These are phyloP conservation scores for Ajuga reptans DNA, from an alignment of 305 asterid species.

Conservation along the genomic window DNA sequence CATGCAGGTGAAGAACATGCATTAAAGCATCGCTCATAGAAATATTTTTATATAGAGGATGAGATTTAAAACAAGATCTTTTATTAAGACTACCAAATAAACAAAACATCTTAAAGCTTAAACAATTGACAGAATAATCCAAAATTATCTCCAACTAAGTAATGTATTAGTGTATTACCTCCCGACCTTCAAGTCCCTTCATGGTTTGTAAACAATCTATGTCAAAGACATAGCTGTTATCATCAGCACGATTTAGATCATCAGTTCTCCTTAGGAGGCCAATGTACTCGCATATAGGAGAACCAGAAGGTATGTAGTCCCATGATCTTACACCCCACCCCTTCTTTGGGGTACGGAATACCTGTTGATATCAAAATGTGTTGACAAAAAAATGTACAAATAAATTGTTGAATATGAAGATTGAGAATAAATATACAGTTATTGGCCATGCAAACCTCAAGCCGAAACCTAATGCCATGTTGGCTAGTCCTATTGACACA, in stretches of 20 bases:
- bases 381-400: neutral
- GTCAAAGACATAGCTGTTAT: slow-evolving; percentile 66
- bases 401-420: neutral
- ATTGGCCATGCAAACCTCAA: slow-evolving; percentile 47
- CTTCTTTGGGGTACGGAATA: slow-evolving; percentile 69
- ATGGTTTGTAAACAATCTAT: slow-evolving; percentile 86
- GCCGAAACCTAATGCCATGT: slow-evolving; percentile 44
- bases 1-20: neutral
- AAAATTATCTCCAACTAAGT: neutral
- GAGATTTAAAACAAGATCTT: neutral
- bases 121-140: too few relatives aligned
- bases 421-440: neutral
- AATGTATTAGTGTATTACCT: too few relatives aligned
- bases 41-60: neutral
- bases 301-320: slow-evolving; percentile 83
- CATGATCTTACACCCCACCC: slow-evolving; percentile 95
- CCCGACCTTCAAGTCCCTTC: slow-evolving; percentile 81
- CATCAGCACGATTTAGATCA: slow-evolving; percentile 46
- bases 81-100: too few relatives aligned
- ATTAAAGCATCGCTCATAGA: neutral
- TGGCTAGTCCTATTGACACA: slow-evolving; percentile 67
- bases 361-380: slow-evolving; percentile 32
- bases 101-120: too few relatives aligned
- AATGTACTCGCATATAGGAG: slow-evolving; percentile 79
- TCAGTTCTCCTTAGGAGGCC: slow-evolving; percentile 55